Base-by-base conservation (phyloP, 2,329 filamentous ascomycete species). In the Zarea fungicola region DNA sequence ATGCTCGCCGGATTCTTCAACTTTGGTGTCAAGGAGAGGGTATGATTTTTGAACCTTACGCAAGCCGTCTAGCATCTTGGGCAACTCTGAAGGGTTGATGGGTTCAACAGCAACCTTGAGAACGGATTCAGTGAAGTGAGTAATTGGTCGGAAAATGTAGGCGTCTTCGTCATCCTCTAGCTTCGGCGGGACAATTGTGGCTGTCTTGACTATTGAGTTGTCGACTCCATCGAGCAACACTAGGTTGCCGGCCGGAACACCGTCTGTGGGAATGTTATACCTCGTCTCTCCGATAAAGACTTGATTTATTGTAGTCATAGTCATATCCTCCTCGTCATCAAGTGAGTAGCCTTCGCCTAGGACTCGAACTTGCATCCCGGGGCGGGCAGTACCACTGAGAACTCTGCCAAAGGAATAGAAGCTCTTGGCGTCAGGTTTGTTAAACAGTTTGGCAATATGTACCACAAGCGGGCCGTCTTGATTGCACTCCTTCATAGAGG, bases 1-100 rank as follows among this genome's bases (percentile, higher is more conserved):
- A 63, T 99, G 93, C 68, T 99, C 93, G 43, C 93, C 93, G 2
- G 90, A 96, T 69, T 99, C 93, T 65, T 99, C 93, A 4, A 99
- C 93, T 66, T 97, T 97, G 5, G 93, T 99, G 11, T 87, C 89
- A 58, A 97, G 88, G 22, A 99, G 78, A 25, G 93, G 93, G 60
- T 97, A 99, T 60, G 89, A 95, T 69, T 99, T 99, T 75, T 96
- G 96, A 69, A 99, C 87, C 64, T 96, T 96, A 43, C 93, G 84
- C 42, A 99, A 77, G 49, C 93, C 93, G 64, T 99, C 93, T 56
- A 99, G 77, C 93, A 99, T 99, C 72, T 99, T 99, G 10, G 93
- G 93, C 26, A 99, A 75, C 68, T 99, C 93, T 0, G 92, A 97
- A 3, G 93, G 93, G 65, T 97, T 99, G 66, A 99, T 93, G 1